Evolutionary conservation across 2,329 filamentous ascomycete genomes (phyloP).

Genomic region (Xylariales sp.): DNA sequence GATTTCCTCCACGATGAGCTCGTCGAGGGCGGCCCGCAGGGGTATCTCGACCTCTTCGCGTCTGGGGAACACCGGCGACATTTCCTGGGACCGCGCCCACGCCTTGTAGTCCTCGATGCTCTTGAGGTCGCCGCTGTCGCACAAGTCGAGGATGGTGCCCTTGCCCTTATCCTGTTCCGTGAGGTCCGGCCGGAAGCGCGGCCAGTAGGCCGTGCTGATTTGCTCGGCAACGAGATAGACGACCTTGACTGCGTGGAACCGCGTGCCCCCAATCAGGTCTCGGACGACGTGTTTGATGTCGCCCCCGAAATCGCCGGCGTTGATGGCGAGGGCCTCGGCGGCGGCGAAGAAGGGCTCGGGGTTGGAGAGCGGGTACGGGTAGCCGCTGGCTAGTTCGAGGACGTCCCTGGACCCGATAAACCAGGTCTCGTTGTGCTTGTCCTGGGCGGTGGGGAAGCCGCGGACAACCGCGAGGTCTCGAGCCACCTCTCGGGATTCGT

Average conservation of each 20-base stretch:
- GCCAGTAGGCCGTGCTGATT: slow-evolving; percentile 47
- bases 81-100: slow-evolving; percentile 48
- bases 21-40: slow-evolving; percentile 41
- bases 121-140: slow-evolving; percentile 40
- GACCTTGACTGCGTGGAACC: slow-evolving; percentile 42
- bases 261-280: slow-evolving; percentile 41
- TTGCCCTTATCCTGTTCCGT: slow-evolving; percentile 45
- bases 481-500: slow-evolving; percentile 43
- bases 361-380: slow-evolving; percentile 48
- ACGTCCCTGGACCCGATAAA: slow-evolving; percentile 45
- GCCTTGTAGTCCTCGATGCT: slow-evolving; percentile 44
- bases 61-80: slow-evolving; percentile 45
- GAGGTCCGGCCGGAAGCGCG: slow-evolving; percentile 45
- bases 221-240: slow-evolving; percentile 48
- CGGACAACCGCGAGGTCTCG: slow-evolving; percentile 43
- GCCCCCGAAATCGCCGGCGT: slow-evolving; percentile 43
- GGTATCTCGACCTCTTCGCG: slow-evolving; percentile 45
- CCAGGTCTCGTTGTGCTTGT: slow-evolving; percentile 46
- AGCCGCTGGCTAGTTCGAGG: slow-evolving; percentile 47
- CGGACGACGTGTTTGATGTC: slow-evolving; percentile 41
- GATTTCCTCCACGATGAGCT: slow-evolving; percentile 43
- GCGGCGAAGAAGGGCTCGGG: slow-evolving; percentile 47
- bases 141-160: slow-evolving; percentile 48
- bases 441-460: slow-evolving; percentile 45
- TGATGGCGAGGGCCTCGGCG: slow-evolving; percentile 44